Base-by-base conservation (phyloP, 257 asterid genomes). In the Cynanchum wilfordii region DNA sequence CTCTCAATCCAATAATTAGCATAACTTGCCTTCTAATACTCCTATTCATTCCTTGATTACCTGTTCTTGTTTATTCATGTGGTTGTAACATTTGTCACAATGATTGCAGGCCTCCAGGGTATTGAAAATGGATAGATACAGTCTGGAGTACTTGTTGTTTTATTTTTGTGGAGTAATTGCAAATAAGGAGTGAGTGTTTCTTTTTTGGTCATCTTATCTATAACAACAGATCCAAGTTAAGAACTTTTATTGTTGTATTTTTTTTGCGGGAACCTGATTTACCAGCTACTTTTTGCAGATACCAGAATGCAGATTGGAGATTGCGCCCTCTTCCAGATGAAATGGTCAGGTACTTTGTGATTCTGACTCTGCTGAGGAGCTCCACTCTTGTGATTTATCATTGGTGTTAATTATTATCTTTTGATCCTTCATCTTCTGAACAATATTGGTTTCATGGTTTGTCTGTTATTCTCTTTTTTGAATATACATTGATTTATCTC, bases 271-370 rank as follows among this genome's bases (percentile, higher is more conserved):
- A 9, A 49, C 6, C 50, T 24, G 25, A 76, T 75, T 86, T 84
- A 77, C 68, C 75, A 5, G 71, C 51, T 55, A 36, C 70, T 42
- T 76, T 74, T 75, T 79, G 68, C 89, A 93, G 98, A 79, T 95
- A 95, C 86, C 99, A 95, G 83, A 95, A 91, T 85, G 99, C 96
- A n/a, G 99, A 95, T 79, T 95, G 99, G 99, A 90, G 99, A 84
- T 77, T 90, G 36, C 90, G 99, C 68, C 99, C 98, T 17, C 98
- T 95, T 74, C 99, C 97, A 56, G 57, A 4, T 42, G 97, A 88
- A 78, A 95, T 95, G 99, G 45, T 92, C 79, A 92, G 88, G 97
- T 93, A 76, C 52, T 42, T 58, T 29, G n/a, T 6, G 33, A 50
- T 49, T 13, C 17, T 40, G n/a, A 12, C 29, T 72, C n/a, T 29